These are phyloP conservation scores for Lentinula detonsa DNA, from an alignment of 768 basidiomycete genomes.

Conservation along the genomic window DNA sequence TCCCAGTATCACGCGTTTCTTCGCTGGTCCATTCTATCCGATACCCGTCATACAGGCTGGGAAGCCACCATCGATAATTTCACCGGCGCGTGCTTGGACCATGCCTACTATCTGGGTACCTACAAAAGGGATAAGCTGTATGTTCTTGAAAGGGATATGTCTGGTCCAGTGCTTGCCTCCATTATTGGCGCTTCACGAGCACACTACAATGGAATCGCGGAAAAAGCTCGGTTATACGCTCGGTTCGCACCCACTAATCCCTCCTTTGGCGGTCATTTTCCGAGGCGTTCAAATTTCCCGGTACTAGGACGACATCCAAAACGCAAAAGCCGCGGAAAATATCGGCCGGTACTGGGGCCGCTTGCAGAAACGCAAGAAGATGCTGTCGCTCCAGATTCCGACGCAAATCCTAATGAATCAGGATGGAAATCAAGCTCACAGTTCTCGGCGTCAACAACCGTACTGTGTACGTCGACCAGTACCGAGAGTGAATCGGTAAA, in stretches of 20 bases:
- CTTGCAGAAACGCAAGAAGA: not conserved
- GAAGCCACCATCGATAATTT: not conserved
- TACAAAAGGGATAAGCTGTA: not conserved
- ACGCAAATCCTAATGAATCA: not conserved
- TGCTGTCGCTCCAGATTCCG: not conserved
- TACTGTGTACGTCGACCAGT: not conserved
- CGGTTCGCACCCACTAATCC: not conserved
- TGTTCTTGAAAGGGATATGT: not conserved
- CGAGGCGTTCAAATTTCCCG: not conserved
- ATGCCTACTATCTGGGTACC: not conserved
- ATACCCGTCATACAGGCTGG: not conserved
- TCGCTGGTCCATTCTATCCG: not conserved
- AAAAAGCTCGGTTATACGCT: not conserved
- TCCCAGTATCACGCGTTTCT: constrained; percentile 2
- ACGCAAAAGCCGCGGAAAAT: not conserved
- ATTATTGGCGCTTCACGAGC: not conserved
- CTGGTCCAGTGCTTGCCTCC: not conserved
- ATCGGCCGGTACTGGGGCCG: not conserved
- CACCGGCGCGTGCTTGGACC: not conserved
- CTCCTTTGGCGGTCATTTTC: not conserved
- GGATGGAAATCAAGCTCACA: not conserved
- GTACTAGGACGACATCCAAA: not conserved
- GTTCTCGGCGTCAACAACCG: not conserved
- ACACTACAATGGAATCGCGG: not conserved
- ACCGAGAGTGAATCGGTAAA: not conserved